phyloP scores from a whole-genome alignment of 345 rosid genomes.

The Eucalyptus shirleyi region DNA sequence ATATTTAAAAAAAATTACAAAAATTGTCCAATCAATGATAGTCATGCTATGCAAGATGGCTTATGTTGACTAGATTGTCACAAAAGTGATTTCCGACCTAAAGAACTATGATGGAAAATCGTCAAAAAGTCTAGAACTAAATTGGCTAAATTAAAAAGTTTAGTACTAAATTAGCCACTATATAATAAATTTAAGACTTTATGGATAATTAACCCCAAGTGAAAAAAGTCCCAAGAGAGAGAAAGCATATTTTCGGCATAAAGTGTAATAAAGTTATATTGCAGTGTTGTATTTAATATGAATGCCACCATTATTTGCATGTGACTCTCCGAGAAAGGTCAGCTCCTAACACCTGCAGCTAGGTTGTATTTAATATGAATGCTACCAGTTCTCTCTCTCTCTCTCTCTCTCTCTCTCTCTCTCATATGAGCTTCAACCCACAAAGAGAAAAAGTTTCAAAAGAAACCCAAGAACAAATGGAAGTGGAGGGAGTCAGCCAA shows the following conservation, averaged over 20 bases:
- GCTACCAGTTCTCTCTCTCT: neutral
- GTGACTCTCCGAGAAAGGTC: neutral
- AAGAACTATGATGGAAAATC: neutral
- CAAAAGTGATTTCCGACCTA: accelerated
- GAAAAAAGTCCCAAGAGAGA: neutral
- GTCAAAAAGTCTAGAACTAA: neutral
- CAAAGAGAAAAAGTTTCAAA: neutral
- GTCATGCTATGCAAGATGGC: neutral
- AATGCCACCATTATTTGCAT: neutral
- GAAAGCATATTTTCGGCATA: neutral
- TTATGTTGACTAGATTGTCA: accelerated
- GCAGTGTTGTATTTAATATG: neutral
- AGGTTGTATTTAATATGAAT: neutral
- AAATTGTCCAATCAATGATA: neutral
- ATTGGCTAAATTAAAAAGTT: neutral
- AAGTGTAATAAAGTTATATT: neutral
- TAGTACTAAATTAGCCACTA: neutral
- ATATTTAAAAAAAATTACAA: neutral
- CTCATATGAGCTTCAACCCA: neutral
- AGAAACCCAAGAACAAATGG: neutral
- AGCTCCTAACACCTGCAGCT: neutral
- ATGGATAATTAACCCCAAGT: neutral
- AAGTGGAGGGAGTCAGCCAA: neutral
- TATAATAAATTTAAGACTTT: neutral
- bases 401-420: neutral